phyloP scores from a whole-genome alignment of 345 rosid genomes.

The Murraya koenigii region DNA sequence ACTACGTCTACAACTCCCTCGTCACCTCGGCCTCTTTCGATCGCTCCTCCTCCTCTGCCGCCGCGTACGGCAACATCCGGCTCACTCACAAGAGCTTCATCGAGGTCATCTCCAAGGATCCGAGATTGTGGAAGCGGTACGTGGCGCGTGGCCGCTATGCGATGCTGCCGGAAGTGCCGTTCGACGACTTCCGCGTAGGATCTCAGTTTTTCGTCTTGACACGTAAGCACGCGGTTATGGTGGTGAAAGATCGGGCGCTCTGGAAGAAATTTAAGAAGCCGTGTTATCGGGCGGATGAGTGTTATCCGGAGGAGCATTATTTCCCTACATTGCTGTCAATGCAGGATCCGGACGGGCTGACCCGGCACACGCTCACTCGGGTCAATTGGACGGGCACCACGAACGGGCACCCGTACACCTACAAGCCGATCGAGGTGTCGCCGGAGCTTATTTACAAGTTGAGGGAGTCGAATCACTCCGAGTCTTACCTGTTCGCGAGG shows the following conservation, averaged over 20 bases:
- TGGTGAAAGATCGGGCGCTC: constrained; percentile 60
- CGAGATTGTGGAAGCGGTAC: constrained; percentile 81
- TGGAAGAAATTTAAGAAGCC: constrained; percentile 85
- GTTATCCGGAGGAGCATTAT: constrained; percentile 98
- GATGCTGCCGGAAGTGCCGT: constrained; percentile 81
- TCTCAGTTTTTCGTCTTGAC: constrained; percentile 93
- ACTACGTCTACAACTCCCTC: constrained; percentile 62
- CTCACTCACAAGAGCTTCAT: constrained; percentile 65
- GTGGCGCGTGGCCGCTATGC: constrained; percentile 67
- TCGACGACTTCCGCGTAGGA: constrained; percentile 67
- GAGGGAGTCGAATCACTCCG: constrained; percentile 64
- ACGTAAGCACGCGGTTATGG: constrained; percentile 66
- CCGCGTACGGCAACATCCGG: constrained; percentile 17
- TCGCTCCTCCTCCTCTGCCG: constrained; percentile 23
- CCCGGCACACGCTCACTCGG: constrained; percentile 64
- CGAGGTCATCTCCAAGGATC: constrained; percentile 64
- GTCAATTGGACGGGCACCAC: constrained; percentile 95
- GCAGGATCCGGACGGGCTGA: constrained; percentile 70
- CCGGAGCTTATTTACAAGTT: constrained; percentile 51
- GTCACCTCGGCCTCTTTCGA: constrained; percentile 53
- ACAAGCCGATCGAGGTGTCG: constrained; percentile 52
- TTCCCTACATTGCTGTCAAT: constrained; percentile 85
- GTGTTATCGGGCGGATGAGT: constrained; percentile 67
- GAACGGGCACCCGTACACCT: constrained; percentile 82
- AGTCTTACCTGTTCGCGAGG: constrained; percentile 80